phyloP scores from a whole-genome alignment of 1,284 basidiomycete species.

The Cryptococcus neoformans region DNA sequence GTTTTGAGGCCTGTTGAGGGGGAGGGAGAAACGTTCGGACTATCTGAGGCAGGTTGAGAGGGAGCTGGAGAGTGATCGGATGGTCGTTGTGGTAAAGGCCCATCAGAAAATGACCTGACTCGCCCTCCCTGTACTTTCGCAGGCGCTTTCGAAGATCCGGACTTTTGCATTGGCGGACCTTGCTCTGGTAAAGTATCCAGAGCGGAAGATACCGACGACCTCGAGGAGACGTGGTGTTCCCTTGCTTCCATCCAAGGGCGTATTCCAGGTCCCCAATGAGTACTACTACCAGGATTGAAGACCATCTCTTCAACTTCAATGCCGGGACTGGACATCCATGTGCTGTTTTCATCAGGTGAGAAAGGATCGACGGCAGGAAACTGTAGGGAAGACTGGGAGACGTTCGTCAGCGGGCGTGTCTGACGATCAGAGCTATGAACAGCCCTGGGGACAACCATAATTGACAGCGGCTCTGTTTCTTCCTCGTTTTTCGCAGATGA shows the following conservation, averaged over 20 bases:
- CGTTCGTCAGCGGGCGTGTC: conserved; percentile 8
- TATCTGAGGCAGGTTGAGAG: conserved; percentile 9
- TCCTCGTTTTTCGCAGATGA: conserved; percentile 13
- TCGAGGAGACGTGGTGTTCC: conserved; percentile 14
- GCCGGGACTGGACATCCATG: conserved; percentile 22
- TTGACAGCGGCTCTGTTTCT: conserved; percentile 1
- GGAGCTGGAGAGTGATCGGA: background rate
- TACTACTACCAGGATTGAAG: conserved; percentile 18
- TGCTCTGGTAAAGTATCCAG: conserved; percentile 25
- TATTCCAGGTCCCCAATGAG: conserved; percentile 30
- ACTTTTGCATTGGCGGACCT: background rate
- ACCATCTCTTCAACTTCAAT: conserved; percentile 31
- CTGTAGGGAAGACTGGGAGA: conserved; percentile 21
- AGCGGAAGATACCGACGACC: conserved; percentile 21
- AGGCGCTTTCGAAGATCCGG: conserved; percentile 2
- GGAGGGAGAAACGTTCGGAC: conserved; percentile 5
- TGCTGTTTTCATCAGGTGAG: conserved; percentile 9
- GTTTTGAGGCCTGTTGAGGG: background rate
- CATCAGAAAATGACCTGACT: conserved; percentile 34
- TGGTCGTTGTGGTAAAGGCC: conserved; percentile 16
- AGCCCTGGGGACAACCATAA: background rate
- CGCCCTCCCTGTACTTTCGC: conserved; percentile 12
- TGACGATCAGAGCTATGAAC: conserved; percentile 3
- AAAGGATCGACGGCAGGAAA: conserved; percentile 17
- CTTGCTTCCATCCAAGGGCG: conserved; percentile 36